phyloP scores from a whole-genome alignment of 2,329 filamentous ascomycete genomes.

The Zasmidium citrigriseum region DNA sequence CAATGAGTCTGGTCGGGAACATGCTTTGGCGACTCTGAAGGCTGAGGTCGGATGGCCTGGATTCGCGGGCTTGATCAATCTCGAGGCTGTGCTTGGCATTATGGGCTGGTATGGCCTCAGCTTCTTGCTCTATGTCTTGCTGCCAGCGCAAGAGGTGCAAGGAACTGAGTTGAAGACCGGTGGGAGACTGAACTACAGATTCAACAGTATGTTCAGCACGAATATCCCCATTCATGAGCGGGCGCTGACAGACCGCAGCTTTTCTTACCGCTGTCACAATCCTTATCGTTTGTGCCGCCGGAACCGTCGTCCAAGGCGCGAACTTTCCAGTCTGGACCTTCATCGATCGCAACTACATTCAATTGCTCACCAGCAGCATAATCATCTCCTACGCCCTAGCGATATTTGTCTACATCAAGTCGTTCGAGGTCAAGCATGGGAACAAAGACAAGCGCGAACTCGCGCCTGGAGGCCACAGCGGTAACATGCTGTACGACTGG shows the following conservation, averaged over 20 bases:
- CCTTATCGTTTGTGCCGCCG: slow-evolving; percentile 69
- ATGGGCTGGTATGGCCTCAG: slow-evolving; percentile 78
- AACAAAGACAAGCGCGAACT: slow-evolving; percentile 75
- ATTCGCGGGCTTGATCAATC: slow-evolving; percentile 68
- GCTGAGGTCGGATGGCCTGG: slow-evolving; percentile 83
- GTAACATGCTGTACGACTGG: slow-evolving; percentile 91
- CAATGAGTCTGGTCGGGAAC: slow-evolving; percentile 31
- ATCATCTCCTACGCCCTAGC: slow-evolving; percentile 73
- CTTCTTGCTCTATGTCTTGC: slow-evolving; percentile 70
- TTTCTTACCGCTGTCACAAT: slow-evolving; percentile 75
- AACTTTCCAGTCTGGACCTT: slow-evolving; percentile 89
- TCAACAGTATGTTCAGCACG: slow-evolving; percentile 52
- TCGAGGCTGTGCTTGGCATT: slow-evolving; percentile 67
- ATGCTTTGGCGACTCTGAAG: slow-evolving; percentile 70
- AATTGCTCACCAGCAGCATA: slow-evolving; percentile 81
- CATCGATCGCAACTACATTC: slow-evolving; percentile 86
- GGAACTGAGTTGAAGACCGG: slow-evolving; percentile 71
- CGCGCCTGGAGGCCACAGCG: slow-evolving; percentile 76
- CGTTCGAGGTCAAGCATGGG: slow-evolving; percentile 77
- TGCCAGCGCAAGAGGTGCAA: slow-evolving; percentile 72
- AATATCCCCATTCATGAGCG: neutral
- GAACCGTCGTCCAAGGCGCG: slow-evolving; percentile 74
- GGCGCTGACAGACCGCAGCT: slow-evolving; percentile 51
- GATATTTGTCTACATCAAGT: slow-evolving; percentile 76
- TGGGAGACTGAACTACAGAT: slow-evolving; percentile 76